These are phyloP conservation scores for Boletellus ananas DNA, from an alignment of 768 basidiomycete species.

Conservation along the genomic window DNA sequence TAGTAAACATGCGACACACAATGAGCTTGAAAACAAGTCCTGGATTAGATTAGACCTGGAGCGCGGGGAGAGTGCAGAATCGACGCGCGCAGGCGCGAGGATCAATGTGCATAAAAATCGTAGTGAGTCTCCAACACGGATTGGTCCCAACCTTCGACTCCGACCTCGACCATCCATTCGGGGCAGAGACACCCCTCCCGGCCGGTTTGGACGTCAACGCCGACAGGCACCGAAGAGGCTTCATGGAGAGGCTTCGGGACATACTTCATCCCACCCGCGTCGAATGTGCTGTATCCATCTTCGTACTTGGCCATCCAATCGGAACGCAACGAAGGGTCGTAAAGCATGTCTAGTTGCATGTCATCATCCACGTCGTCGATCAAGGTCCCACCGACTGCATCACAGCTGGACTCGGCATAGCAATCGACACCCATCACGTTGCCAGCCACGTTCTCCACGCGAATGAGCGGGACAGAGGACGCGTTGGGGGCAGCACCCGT, in stretches of 20 bases:
- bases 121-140: not conserved
- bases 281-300: slow-evolving; percentile 8
- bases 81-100: not conserved
- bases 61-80: no score
- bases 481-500: not conserved
- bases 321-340: slow-evolving; percentile 5
- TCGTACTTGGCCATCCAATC: slow-evolving; percentile 16
- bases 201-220: not conserved
- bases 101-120: not conserved
- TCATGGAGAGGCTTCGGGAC: not conserved
- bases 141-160: slow-evolving; percentile 13
- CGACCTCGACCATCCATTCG: slow-evolving; percentile 21
- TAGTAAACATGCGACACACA: no score
- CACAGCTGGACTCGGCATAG: not conserved
- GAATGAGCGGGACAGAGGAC: not conserved
- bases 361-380: slow-evolving; percentile 3
- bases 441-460: no score
- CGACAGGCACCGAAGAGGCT: not conserved
- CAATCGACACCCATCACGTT: not conserved
- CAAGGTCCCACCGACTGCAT: not conserved
- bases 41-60: no score
- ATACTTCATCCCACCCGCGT: not conserved
- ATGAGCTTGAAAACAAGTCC: no score
- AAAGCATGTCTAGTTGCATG: slow-evolving; percentile 2
- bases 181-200: slow-evolving; percentile 19